Base-by-base conservation (phyloP, 2,329 filamentous ascomycete genomes). In the Fusarium keratoplasticum region DNA sequence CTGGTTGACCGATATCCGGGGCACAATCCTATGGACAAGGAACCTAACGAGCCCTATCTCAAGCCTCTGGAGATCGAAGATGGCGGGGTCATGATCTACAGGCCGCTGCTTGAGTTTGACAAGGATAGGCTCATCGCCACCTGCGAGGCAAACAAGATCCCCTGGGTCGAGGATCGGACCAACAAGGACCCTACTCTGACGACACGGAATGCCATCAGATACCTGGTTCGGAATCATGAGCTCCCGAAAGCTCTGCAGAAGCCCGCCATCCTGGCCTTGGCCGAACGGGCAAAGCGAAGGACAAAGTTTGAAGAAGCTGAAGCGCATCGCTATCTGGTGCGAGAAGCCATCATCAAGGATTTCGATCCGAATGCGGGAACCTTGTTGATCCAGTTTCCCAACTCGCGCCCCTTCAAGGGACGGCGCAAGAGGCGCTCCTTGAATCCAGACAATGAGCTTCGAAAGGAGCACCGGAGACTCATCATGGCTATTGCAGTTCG, bases 111-210 rank as follows among this genome's bases (percentile, higher is more conserved):
- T 9, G 81, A 81, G 10, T 95, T 95, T 78, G 84, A 87, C 69
- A 97, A 98, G 83, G 87, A 90, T 60, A 86, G 92, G 38, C 86
- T 98, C n/a, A 87, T 92, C 50, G 89, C 90, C 2, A 95, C 94
- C 0, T 98, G 96, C 78, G 82, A 91, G 70, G 85, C 88, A n/a
- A 88, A 91, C 73, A 83, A 86, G 0, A 84, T 97, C 11, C 83
- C 85, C 1, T 98, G 94, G 93, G 94, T 95, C 72, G 94, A 96
- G 80, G 96, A 99, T 80, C 84, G 86, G 47, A 98, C 95, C 2
- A 99, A 99, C 79, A 82, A 86, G 18, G 93, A 98, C 77, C 88
- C 86, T 10, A 95, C 92, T 0, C 83, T 97, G 67, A 98, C 96
- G 0, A 83, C 88, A 52, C 90, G 96, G 40, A 99, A 99, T 78